Percentiles rank a stretch among this genome's conserved stretches.
These are phyloP conservation scores for Phaeosphaeriaceae sp. DNA, from an alignment of 2,329 filamentous ascomycete species.

Conservation along the genomic window DNA sequence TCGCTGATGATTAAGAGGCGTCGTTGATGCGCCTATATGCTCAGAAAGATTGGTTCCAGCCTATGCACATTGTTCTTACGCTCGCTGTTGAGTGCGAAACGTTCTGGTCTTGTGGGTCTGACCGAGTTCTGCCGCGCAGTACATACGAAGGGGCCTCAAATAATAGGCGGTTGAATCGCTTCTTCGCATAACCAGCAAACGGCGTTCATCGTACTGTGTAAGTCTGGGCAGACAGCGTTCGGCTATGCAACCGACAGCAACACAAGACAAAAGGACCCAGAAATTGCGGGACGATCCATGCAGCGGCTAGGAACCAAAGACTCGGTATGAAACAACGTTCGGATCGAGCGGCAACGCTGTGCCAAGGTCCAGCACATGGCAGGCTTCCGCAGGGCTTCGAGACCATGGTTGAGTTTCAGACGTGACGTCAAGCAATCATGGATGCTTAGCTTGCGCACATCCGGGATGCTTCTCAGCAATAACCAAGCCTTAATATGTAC, in stretches of 20 bases:
- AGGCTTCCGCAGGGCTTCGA: not conserved
- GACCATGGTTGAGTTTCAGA: not conserved
- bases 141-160: too few species aligned
- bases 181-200: too few species aligned
- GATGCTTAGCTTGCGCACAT: not conserved
- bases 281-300: not conserved
- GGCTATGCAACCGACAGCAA: not conserved
- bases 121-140: too few species aligned
- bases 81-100: too few species aligned
- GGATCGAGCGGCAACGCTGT: constrained; percentile 6
- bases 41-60: too few species aligned
- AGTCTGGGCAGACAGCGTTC: not conserved
- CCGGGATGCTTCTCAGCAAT: not conserved
- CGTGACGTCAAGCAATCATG: constrained; percentile 13
- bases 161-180: too few species aligned
- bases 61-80: too few species aligned
- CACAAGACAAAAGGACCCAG: not conserved
- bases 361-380: constrained; percentile 1
- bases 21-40: too few species aligned
- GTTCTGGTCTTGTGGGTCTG: too few species aligned
- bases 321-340: not conserved
- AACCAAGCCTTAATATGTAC: not conserved
- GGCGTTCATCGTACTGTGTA: not conserved
- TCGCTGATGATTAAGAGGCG: too few species aligned
- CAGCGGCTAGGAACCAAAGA: not conserved